Base-by-base conservation (phyloP, 202 grass and related monocot species). In the Dendrocalamus latiflorus region DNA sequence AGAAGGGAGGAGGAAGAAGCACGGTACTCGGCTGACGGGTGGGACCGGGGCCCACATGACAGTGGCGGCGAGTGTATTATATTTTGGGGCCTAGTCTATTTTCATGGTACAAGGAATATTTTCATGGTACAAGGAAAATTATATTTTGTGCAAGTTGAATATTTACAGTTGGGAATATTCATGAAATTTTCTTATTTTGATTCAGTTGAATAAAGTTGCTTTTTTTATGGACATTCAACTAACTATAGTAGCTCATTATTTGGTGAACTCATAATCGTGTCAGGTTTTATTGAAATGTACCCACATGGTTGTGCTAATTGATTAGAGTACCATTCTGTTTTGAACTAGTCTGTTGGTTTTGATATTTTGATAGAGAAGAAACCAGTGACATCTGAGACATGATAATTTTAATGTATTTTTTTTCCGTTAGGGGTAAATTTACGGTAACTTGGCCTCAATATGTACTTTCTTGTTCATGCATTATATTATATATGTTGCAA, bases 401-500 rank as follows among this genome's bases (percentile, higher is more conserved):
- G 79, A 25, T 60, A 6, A 37, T 81, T 48, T 20, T 62, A 38
- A 63, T 39, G 45, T 62, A 33, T 20, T 21, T 72, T 28, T 28
- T 51, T 30, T 30, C 8, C 8, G 30, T 45, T 50, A 16, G 4
- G 68, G 68, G 68, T 71, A 71, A 47, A 70, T 17, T 17, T 49
- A 26, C 30, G 42, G 7, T 51, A 50, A 72, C 26, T 20, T 33
- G 26, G 1, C 44, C 4, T 20, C 6, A 30, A 14, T 61, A 30
- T 61, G 24, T 61, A 61, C 22, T 26, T 59, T 59, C 22, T 13
- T 59, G 56, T 26, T 25, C 56, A 59, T 65, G 59, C 42, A 66
- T 67, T 34, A 49, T 71, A 70, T 48, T 60, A 13, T 72, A n/a
- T 82, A 43, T 71, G 26, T 62, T 37, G 34, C 70, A 81, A 17